Evolutionary conservation across 257 asterid genomes (phyloP), one percentile per base, ranked within the genome.

Genomic region (Leptodermis oblonga): DNA sequence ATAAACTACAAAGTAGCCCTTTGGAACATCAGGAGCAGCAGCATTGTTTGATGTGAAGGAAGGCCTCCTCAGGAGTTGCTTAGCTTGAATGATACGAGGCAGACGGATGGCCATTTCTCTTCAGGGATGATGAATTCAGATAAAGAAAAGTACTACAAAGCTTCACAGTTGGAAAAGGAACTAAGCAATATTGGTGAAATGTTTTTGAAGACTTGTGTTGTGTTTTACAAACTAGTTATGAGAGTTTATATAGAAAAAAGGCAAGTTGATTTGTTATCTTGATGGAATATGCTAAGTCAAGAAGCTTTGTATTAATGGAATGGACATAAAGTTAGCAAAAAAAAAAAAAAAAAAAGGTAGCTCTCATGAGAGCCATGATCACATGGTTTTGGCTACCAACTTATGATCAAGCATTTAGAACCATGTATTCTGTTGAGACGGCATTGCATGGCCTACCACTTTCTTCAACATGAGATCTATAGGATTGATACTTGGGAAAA

Each of bases 101-200:
- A n/a, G n/a, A n/a, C n/a, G 70, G 41, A 78, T 72, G 7, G 68
- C 83, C 83, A 78, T 82, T 52, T 9, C 3, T 36, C 26, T 68
- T 25, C 69, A 9, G 15, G 54, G 9, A 3, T n/a, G n/a, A 17
- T 46, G 0, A 20, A 26, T 34, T 65, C 30, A n/a, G 11, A 45
- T 5, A 12, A 25, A 15, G 55, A 65, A 45, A 64, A 34, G 26
- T 59, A 31, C 41, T 34, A 34, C 39, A 34, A 34, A 34, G 39
- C 39, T 34, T 34, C 39, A 3, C 39, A 34, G 39, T 3, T 34
- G 34, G 63, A 25, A 58, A 58, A 58, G 7, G 12, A 34, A 34
- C 2, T 39, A 58, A 6, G 43, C 43, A 5, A 15, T n/a, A n/a
- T n/a, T 59, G 23, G 22, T 28, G 17, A 48, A 54, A 17, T 46